Base-by-base conservation (phyloP, 345 rosid species). In the Cardiospermum halicacabum region DNA sequence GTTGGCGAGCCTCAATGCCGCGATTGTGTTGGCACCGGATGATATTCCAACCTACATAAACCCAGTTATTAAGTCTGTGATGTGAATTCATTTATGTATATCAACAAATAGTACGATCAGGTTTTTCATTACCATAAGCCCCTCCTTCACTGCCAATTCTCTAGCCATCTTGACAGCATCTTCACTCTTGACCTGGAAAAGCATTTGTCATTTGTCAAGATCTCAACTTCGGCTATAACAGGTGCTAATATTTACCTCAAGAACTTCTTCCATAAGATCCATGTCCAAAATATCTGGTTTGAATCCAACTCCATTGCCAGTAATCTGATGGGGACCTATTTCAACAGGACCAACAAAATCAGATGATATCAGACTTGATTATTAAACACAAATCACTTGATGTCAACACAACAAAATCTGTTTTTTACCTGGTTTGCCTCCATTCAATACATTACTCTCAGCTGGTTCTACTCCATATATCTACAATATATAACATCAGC, bases 361-460 rank as follows among this genome's bases (percentile, higher is more conserved):
- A 34, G 10, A 34, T 34, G 39, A 5, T 34, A 11, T 34, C 39
- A 34, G n/a, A 34, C 39, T 34, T 34, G 39, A 34, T 2, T 34
- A 2, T 34, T 7, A 7, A 34, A 34, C 10, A 34, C 10, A 5
- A 34, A 5, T 34, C 39, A 34, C 39, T 4, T 7, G 39, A 25
- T 26, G 58, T 15, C 28, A 54, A 54, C 36, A 11, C 8, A 53
- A 26, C 31, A 53, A 53, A 24, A 24, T 53, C 31, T n/a, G n/a
- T n/a, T n/a, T n/a, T n/a, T 69, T 70, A 89, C 98, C 98, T 49
- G 99, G 97, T 73, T 94, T 91, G 24, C 99, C 99, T 69, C 99
- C 99, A 65, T 91, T 94, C 55, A 94, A 78, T 64, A 91, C 11
- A 30, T 91, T 94, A 69, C 99, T 94, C 80, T 94, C 99, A 27